phyloP scores from a whole-genome alignment of 345 rosid species.

The Eucalyptus marginata region DNA sequence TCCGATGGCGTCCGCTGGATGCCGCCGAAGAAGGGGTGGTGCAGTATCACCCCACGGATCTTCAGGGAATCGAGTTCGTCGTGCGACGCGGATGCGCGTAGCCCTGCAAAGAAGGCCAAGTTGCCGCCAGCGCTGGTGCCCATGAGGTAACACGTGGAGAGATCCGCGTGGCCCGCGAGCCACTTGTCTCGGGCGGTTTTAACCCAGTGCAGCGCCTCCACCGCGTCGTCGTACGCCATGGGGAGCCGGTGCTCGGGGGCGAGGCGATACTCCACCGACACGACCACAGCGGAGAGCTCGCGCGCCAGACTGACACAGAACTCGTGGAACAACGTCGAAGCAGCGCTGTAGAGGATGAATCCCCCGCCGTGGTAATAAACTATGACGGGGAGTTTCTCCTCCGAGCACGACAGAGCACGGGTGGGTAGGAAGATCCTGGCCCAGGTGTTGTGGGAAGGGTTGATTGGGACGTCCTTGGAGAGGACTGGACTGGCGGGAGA shows the following conservation, averaged over 20 bases:
- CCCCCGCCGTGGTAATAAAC: slow-evolving; percentile 61
- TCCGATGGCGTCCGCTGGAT: slow-evolving; percentile 29
- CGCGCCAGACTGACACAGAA: slow-evolving; percentile 21
- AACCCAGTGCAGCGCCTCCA: slow-evolving; percentile 32
- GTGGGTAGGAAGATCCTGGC: slow-evolving; percentile 20
- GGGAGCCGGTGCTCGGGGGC: slow-evolving; percentile 73
- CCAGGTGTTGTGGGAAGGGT: slow-evolving; percentile 12
- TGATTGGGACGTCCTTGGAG: slow-evolving; percentile 18
- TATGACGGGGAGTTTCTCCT: slow-evolving; percentile 35
- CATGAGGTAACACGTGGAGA: slow-evolving; percentile 23
- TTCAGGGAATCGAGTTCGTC: slow-evolving; percentile 18
- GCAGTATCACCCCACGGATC: slow-evolving; percentile 53
- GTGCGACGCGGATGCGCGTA: slow-evolving; percentile 3
- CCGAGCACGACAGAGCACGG: neutral
- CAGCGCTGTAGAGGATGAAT: slow-evolving; percentile 27
- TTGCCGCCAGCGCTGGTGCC: slow-evolving; percentile 62
- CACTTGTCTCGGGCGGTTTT: slow-evolving; percentile 12
- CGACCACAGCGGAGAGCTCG: slow-evolving; percentile 20
- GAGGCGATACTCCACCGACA: slow-evolving; percentile 33
- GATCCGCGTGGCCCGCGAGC: slow-evolving; percentile 19
- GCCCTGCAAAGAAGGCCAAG: slow-evolving; percentile 34
- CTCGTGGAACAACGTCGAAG: neutral
- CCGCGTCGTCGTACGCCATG: slow-evolving; percentile 50
- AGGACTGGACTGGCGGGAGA: neutral
- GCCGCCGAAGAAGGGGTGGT: slow-evolving; percentile 58